phyloP scores from a whole-genome alignment of 345 rosid species.

The Leavenworthia alabamica region DNA sequence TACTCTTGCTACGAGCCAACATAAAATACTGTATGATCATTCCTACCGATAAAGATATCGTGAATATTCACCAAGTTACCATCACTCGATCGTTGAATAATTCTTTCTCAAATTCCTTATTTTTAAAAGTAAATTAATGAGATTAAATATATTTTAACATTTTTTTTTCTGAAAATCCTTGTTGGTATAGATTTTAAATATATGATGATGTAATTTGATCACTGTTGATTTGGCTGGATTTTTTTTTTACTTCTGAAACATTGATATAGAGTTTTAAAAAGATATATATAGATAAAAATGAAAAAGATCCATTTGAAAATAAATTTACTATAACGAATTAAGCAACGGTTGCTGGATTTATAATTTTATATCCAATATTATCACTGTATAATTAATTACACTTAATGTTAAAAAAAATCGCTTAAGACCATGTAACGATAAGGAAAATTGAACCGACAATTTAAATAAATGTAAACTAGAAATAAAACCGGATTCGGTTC shows the following conservation, averaged over 20 bases:
- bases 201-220: background rate
- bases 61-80: slow-evolving; percentile 52
- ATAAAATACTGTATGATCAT: too few relatives aligned
- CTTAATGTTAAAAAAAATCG: background rate
- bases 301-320: too few relatives aligned
- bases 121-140: slow-evolving; percentile 33
- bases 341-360: too few relatives aligned
- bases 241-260: too few relatives aligned
- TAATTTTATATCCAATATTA: too few relatives aligned
- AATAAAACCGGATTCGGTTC: background rate
- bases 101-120: slow-evolving; percentile 39
- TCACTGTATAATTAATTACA: background rate
- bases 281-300: too few relatives aligned
- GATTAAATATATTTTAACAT: background rate
- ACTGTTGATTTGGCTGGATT: background rate
- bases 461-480: background rate
- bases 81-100: slow-evolving; percentile 50
- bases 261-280: too few relatives aligned
- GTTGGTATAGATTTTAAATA: background rate
- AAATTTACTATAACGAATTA: too few relatives aligned
- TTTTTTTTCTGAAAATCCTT: background rate
- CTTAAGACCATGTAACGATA: background rate
- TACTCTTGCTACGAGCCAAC: too few relatives aligned
- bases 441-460: background rate
- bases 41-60: slow-evolving; percentile 41